Conservation (phyloP, 768 basidiomycete species). For the Roridomyces roridus region DNA sequence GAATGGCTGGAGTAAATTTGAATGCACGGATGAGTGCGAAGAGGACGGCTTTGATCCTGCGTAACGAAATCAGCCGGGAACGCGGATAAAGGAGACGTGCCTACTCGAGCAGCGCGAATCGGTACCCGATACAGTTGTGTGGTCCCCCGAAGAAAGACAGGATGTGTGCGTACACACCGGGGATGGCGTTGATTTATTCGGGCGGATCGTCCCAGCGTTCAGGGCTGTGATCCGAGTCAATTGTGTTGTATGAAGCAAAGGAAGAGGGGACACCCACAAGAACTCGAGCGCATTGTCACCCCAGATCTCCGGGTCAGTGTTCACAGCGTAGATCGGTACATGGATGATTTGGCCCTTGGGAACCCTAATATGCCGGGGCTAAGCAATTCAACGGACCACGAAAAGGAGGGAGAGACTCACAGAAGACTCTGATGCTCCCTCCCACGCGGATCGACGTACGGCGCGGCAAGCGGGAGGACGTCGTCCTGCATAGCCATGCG, state of each 20-base stretch:
- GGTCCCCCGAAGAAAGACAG: conserved; percentile 68
- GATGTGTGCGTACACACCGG: conserved; percentile 66
- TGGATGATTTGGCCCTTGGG: conserved; percentile 50
- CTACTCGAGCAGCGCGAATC: conserved; percentile 68
- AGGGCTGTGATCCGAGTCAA: conserved; percentile 47
- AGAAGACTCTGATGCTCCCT: conserved; percentile 42
- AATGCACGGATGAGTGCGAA: conserved; percentile 51
- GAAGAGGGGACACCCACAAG: conserved; percentile 42
- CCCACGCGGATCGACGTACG: conserved; percentile 51
- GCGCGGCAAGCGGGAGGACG: conserved; percentile 53
- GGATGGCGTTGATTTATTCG: conserved; percentile 49
- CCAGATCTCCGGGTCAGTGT: conserved; percentile 61
- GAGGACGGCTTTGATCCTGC: conserved; percentile 45
- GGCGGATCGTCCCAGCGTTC: conserved; percentile 66
- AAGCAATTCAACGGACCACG: background rate
- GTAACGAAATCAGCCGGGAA: too few relatives aligned
- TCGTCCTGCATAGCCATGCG: conserved; percentile 59
- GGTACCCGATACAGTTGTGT: conserved; percentile 69
- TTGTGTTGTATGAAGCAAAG: background rate
- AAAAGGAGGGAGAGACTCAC: conserved; percentile 5
- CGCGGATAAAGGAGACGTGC: background rate
- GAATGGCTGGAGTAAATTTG: conserved; percentile 37
- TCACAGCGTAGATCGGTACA: conserved; percentile 60
- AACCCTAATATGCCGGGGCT: conserved; percentile 31
- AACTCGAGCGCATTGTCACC: conserved; percentile 67